Percentiles rank a stretch among this genome's conserved stretches.
Evolutionary conservation across 2,329 filamentous ascomycete genomes (phyloP).

Genomic region (Cercospora janseana): DNA sequence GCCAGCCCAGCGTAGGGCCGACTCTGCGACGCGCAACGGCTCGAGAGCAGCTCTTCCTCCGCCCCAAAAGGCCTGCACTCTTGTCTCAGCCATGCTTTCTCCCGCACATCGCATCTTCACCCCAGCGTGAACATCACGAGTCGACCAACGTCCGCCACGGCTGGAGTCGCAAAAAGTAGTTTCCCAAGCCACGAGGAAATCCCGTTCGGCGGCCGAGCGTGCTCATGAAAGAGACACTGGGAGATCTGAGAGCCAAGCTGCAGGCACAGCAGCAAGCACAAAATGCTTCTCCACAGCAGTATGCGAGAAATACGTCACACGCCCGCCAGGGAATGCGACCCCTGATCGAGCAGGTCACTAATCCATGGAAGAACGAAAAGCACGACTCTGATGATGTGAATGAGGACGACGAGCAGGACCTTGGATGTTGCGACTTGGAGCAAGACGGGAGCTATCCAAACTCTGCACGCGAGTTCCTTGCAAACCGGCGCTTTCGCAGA

Average conservation of each 20-base stretch:
- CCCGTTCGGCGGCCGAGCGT: not conserved
- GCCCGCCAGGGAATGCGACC: conserved; percentile 16
- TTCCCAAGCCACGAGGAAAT: not conserved
- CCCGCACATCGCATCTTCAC: too few species aligned
- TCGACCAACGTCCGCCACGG: not conserved
- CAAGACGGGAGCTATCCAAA: conserved; percentile 36
- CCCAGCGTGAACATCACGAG: too few species aligned
- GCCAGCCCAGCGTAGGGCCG: not conserved
- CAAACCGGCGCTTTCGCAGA: conserved; percentile 30
- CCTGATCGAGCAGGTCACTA: conserved; percentile 32
- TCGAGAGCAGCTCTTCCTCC: too few species aligned
- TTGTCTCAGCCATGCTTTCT: too few species aligned
- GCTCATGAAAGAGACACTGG: conserved; percentile 15
- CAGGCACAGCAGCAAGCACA: conserved; percentile 4
- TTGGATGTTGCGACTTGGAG: conserved; percentile 35
- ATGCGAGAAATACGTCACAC: conserved; percentile 11
- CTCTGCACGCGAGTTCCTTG: conserved; percentile 19
- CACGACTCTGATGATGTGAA: not conserved
- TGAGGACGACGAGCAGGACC: conserved; percentile 24
- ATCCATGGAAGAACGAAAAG: conserved; percentile 29
- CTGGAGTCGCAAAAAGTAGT: not conserved
- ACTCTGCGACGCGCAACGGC: not conserved
- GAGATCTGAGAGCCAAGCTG: conserved; percentile 10
- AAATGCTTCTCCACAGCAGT: not conserved
- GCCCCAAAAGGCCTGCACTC: too few species aligned